Conservation (phyloP, 176 grass and related monocot genomes). For the Puya raimondii region DNA sequence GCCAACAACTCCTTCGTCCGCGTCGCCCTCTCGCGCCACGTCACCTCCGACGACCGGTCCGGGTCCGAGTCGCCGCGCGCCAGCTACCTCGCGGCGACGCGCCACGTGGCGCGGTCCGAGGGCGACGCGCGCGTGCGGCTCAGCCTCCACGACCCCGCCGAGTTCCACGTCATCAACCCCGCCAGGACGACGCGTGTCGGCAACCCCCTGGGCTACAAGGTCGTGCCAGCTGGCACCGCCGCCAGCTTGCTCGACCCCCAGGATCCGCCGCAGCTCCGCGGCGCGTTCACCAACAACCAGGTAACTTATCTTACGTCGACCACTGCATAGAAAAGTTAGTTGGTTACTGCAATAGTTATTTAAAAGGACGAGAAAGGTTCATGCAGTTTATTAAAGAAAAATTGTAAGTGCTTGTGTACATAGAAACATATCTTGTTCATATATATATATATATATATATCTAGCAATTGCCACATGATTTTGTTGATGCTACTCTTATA, state of each 20-base stretch:
- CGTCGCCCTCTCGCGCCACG: constrained; percentile 42
- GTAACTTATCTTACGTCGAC: constrained; percentile 1
- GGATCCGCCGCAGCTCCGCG: constrained; percentile 69
- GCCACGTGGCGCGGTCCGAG: constrained; percentile 43
- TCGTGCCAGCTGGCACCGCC: constrained; percentile 59
- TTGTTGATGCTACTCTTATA: too few species aligned
- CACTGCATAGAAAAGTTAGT: too few species aligned
- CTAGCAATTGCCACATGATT: too few species aligned
- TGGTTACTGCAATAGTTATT: too few species aligned
- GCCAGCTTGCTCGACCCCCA: constrained; percentile 51
- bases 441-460: too few species aligned
- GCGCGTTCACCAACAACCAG: constrained; percentile 94
- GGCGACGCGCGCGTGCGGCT: constrained; percentile 52
- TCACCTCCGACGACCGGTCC: constrained; percentile 2
- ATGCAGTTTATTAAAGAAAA: too few species aligned
- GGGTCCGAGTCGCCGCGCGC: constrained; percentile 34
- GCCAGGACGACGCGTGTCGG: constrained; percentile 50
- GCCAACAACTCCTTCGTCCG: constrained; percentile 74
- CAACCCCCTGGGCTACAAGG: constrained; percentile 71
- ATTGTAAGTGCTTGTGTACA: too few species aligned
- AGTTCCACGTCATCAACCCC: constrained; percentile 72
- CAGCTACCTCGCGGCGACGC: constrained; percentile 71
- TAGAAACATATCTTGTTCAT: too few species aligned
- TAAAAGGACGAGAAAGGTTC: too few species aligned
- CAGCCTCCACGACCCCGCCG: constrained; percentile 47